Percentiles rank a stretch among this genome's conserved stretches.
These are phyloP conservation scores for Pulicaria dysenterica DNA, from an alignment of 129 eudicot species.

Conservation along the genomic window DNA sequence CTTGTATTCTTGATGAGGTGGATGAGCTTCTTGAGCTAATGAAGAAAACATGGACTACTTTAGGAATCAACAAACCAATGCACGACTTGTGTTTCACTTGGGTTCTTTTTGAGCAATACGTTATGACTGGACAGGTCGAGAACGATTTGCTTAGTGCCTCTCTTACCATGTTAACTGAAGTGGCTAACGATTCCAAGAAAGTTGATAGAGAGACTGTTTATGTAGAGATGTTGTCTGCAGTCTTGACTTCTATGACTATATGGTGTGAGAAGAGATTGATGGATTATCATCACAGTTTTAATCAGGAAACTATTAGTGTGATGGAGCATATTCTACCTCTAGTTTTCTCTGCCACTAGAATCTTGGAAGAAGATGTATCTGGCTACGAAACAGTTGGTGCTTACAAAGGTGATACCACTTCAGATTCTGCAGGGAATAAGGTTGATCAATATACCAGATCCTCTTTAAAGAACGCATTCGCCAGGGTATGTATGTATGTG, in stretches of 20 bases:
- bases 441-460: slow-evolving; percentile 79
- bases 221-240: slow-evolving; percentile 55
- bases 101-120: slow-evolving; percentile 73
- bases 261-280: slow-evolving; percentile 75
- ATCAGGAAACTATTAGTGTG: slow-evolving; percentile 38
- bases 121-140: slow-evolving; percentile 69
- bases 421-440: slow-evolving; percentile 51
- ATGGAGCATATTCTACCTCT: slow-evolving; percentile 72
- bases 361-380: slow-evolving; percentile 62
- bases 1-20: slow-evolving; percentile 74
- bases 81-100: slow-evolving; percentile 87
- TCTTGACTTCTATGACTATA: slow-evolving; percentile 46
- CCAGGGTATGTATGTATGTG: slow-evolving; percentile 48
- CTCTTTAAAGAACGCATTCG: slow-evolving; percentile 66
- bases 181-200: slow-evolving; percentile 75
- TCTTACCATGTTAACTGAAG: slow-evolving; percentile 71
- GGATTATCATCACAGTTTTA: slow-evolving; percentile 57
- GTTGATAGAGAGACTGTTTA: slow-evolving; percentile 61
- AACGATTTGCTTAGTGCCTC: slow-evolving; percentile 74
- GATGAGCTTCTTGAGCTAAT: slow-evolving; percentile 84
- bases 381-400: slow-evolving; percentile 27
- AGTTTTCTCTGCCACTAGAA: slow-evolving; percentile 56
- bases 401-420: slow-evolving; percentile 32
- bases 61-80: slow-evolving; percentile 62
- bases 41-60: slow-evolving; percentile 86